Conservation (phyloP, 2,329 filamentous ascomycete genomes). For the Emergomyces pasteurianus region DNA sequence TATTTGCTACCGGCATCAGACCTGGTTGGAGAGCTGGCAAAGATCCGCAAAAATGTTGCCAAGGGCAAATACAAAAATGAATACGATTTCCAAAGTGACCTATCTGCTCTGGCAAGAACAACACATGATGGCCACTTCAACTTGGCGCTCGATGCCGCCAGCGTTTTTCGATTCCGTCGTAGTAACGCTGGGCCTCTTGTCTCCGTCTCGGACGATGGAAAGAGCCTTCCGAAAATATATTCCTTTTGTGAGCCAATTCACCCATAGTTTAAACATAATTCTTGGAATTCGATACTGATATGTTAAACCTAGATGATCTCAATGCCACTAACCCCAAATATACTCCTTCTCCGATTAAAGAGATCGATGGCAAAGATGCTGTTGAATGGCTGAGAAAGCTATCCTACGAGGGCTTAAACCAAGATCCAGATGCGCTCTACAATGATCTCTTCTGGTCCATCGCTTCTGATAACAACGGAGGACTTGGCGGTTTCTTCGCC, state of each 20-base stretch:
- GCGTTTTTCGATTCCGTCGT: constrained; percentile 39
- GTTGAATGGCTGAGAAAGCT: constrained; percentile 15
- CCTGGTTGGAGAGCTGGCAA: constrained; percentile 35
- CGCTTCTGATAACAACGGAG: constrained; percentile 4
- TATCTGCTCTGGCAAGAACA: constrained; percentile 41
- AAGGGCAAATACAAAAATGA: constrained; percentile 39
- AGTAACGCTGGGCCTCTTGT: constrained; percentile 45
- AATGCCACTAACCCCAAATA: constrained; percentile 7
- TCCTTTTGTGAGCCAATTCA: constrained; percentile 6
- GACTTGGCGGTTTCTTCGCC: constrained; percentile 6
- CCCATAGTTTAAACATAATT: not conserved
- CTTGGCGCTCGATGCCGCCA: constrained; percentile 13
- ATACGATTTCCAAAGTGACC: constrained; percentile 43
- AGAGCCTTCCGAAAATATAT: constrained; percentile 46
- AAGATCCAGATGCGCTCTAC: constrained; percentile 23
- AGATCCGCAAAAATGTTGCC: constrained; percentile 33
- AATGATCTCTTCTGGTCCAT: constrained; percentile 20
- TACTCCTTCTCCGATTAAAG: constrained; percentile 17
- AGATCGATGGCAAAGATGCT: constrained; percentile 21
- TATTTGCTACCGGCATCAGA: constrained; percentile 42
- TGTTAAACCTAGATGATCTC: constrained; percentile 9
- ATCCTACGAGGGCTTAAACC: constrained; percentile 10
- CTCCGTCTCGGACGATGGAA: constrained; percentile 50
- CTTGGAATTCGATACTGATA: not conserved
- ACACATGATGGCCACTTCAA: constrained; percentile 52